Conservation (phyloP, 495 filamentous ascomycete species). For the Penicillium subrubescens region DNA sequence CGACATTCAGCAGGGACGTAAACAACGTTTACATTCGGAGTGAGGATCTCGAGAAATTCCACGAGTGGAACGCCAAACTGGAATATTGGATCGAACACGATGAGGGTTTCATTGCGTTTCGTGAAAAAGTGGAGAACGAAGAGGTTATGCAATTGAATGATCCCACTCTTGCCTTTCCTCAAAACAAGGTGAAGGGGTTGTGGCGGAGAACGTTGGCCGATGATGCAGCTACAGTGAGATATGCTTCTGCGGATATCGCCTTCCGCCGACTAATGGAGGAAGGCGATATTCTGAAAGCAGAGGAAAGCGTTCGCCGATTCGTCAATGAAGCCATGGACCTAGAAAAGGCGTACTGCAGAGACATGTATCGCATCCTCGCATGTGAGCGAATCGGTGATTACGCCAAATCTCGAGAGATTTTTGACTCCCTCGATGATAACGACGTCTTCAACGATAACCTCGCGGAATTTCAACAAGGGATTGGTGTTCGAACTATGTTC, state of each 20-base stretch:
- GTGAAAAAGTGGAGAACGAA: constrained; percentile 2
- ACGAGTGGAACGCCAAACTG: constrained; percentile 11
- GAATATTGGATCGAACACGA: constrained; percentile 13
- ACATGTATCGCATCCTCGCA: constrained; percentile 26
- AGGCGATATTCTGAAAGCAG: constrained; percentile 19
- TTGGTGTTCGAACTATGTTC: constrained; percentile 10
- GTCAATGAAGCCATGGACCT: constrained; percentile 5
- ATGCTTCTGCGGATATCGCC: constrained; percentile 6
- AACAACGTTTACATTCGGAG: constrained; percentile 4
- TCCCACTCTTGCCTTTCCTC: neutral
- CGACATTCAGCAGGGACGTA: constrained; percentile 7
- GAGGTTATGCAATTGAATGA: neutral
- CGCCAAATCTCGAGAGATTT: constrained; percentile 14
- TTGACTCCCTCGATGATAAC: constrained; percentile 26
- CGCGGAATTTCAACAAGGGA: constrained; percentile 14
- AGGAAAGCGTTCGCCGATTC: constrained; percentile 16
- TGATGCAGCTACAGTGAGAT: constrained; percentile 12
- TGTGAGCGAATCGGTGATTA: constrained; percentile 24
- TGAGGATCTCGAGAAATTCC: constrained; percentile 14
- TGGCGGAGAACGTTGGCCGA: constrained; percentile 15
- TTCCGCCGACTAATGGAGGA: constrained; percentile 19
- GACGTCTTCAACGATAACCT: constrained; percentile 23
- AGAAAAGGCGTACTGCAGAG: constrained; percentile 14
- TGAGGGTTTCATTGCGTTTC: constrained; percentile 9
- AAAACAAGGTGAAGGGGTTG: constrained; percentile 5